phyloP scores from a whole-genome alignment of 139 green algal species.

The Chlorella vulgaris region DNA sequence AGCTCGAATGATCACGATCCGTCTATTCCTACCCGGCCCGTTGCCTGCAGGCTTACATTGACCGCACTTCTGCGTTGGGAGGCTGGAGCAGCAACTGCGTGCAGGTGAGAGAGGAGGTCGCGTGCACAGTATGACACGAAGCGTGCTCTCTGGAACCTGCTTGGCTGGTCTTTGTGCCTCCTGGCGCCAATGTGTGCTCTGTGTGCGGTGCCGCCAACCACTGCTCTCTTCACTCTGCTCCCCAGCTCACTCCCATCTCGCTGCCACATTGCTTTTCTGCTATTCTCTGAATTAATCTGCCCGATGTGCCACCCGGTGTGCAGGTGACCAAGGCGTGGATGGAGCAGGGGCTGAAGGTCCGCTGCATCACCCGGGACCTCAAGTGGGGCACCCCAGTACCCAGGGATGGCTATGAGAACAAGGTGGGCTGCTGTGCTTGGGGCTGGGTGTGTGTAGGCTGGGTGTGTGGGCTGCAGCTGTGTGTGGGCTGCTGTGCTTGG shows the following conservation, averaged over 20 bases:
- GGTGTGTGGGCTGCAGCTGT: background rate
- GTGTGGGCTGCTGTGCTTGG: background rate
- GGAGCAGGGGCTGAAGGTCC: conserved; percentile 89
- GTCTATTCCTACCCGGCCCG: too few species aligned
- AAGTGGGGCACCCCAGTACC: conserved; percentile 96
- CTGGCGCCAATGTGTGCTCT: too few species aligned
- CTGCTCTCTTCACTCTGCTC: background rate
- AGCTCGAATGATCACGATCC: too few species aligned
- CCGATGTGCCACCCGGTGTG: background rate
- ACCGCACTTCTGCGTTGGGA: conserved; percentile 62
- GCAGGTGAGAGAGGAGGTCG: too few species aligned
- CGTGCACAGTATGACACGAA: too few species aligned
- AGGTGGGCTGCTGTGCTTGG: conserved; percentile 50
- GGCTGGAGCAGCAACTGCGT: conserved; percentile 91
- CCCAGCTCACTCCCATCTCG: background rate
- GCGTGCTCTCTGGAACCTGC: too few species aligned
- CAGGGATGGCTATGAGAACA: conserved; percentile 84
- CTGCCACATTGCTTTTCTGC: background rate
- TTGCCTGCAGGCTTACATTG: conserved; percentile 82
- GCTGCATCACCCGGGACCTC: conserved; percentile 97
- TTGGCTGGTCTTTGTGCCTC: too few species aligned
- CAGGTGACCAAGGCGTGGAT: conserved; percentile 95
- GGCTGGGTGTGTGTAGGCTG: background rate
- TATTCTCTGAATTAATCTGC: too few species aligned
- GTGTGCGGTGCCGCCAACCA: background rate